These are phyloP conservation scores for Psidium guajava DNA, from an alignment of 345 rosid genomes.

Conservation along the genomic window DNA sequence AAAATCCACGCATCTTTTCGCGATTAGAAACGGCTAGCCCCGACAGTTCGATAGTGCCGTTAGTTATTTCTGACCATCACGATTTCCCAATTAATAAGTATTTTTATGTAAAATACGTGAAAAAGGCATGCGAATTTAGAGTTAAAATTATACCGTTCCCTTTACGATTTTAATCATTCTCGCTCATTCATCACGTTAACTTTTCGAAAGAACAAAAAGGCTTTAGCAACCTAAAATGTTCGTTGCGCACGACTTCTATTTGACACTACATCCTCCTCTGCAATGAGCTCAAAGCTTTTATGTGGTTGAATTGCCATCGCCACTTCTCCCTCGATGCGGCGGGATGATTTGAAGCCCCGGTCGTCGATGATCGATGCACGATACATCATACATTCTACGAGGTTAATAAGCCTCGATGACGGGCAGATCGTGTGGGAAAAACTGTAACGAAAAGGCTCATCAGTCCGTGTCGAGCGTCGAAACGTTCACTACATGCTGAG, in stretches of 20 bases:
- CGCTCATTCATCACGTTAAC: background rate
- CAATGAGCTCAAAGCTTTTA: background rate
- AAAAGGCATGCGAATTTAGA: too few relatives aligned
- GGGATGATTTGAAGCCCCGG: background rate
- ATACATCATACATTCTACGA: background rate
- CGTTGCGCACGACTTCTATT: background rate
- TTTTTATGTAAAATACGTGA: too few relatives aligned
- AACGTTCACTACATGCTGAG: background rate
- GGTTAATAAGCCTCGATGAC: background rate
- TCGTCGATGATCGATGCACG: background rate
- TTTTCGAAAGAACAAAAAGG: background rate
- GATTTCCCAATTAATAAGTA: too few relatives aligned
- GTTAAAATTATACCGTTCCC: background rate
- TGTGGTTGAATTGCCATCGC: background rate
- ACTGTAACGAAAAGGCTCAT: background rate
- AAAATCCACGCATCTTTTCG: too few relatives aligned
- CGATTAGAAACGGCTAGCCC: accelerated
- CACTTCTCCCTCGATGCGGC: accelerated
- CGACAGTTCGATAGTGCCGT: accelerated
- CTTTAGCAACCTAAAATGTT: background rate
- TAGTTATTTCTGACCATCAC: too few relatives aligned
- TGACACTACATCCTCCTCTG: background rate
- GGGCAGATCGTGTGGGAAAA: background rate
- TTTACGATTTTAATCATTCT: background rate
- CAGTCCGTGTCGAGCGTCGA: background rate